Evolutionary conservation across 2,329 filamentous ascomycete species (phyloP), one percentile per base, ranked within the genome.

Genomic region (Paraphoma sp.): DNA sequence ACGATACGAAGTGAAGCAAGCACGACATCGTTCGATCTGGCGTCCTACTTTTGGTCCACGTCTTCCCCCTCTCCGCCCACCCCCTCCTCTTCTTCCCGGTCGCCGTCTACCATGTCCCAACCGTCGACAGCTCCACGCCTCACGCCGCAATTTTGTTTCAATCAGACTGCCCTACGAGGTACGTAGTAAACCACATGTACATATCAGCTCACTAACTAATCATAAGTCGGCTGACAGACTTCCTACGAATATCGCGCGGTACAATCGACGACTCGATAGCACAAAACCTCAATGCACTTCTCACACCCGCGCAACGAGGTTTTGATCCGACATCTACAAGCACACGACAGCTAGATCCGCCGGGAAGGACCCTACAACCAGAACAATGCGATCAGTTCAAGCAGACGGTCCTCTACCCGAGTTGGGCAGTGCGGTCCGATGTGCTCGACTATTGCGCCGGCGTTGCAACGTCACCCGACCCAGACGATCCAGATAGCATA

Each of bases 191-290:
- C 41, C 33, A 31, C 18, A 14, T 51, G 36, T 54, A 38, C 29
- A 33, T 58, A 47, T 54, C 60, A 61, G 53, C 56, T 54, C 68
- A 75, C 72, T 74, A 73, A 76, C 69, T 75, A 73, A 76, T 70
- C 57, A 59, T 48, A 62, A 65, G 62, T 56, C 48, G 44, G 53
- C 17, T 63, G 55, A 63, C 71, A 97, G 95, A 97, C 76, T 99
- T 99, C 76, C 85, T 99, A 18, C 90, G 93, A 40, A 78, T 95
- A 63, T 97, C 94, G 9, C 88, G 95, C 62, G 84, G 87, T 50
- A 87, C 90, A 46, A 89, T 97, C 70, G 95, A 99, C 78, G 95
- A 99, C 78, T 92, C 91, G 44, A 98, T 99, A 71, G 87, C 88
- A 0, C 93, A 97, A 72, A 94, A 96, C 70, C 86, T 99, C 59